Conservation (phyloP, 345 rosid genomes). For the Aquilaria malaccensis region DNA sequence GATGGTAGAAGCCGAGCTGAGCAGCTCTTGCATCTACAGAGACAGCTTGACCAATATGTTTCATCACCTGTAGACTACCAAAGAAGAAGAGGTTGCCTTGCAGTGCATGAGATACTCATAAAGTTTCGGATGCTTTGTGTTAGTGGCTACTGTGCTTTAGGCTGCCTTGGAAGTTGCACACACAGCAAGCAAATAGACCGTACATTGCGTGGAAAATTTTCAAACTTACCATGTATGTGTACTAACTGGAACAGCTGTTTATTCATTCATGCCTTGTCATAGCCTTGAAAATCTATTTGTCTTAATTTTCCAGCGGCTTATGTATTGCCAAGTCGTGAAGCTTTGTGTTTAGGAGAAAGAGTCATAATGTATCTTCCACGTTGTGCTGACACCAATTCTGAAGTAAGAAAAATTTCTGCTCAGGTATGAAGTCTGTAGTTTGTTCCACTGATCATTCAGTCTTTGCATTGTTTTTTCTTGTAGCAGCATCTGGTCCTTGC, state of each 20-base stretch:
- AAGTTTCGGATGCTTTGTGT: constrained; percentile 85
- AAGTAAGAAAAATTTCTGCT: constrained; percentile 89
- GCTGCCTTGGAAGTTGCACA: constrained; percentile 82
- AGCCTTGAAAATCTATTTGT: constrained; percentile 13
- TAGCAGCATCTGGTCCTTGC: constrained; percentile 8
- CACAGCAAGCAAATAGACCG: constrained; percentile 82
- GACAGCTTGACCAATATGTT: constrained; percentile 79
- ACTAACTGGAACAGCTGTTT: constrained; percentile 10
- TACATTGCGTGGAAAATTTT: constrained; percentile 49
- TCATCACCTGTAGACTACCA: constrained; percentile 79
- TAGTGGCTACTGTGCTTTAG: constrained; percentile 84
- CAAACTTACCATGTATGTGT: constrained; percentile 74
- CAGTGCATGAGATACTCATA: constrained; percentile 77
- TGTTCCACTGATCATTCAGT: not conserved
- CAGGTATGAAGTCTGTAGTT: constrained; percentile 46
- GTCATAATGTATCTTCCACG: constrained; percentile 91
- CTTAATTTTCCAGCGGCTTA: constrained; percentile 57
- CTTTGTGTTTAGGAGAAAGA: constrained; percentile 88
- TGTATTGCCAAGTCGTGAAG: constrained; percentile 90
- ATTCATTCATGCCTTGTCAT: constrained; percentile 2
- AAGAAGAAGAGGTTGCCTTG: constrained; percentile 90
- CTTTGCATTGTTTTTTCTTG: constrained; percentile 1
- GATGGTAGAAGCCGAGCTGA: constrained; percentile 98
- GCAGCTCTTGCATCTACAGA: constrained; percentile 87
- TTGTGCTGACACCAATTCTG: constrained; percentile 88